These are phyloP conservation scores for Dictyostelium citrinum DNA, from an alignment of 78 protist species.

Conservation along the genomic window DNA sequence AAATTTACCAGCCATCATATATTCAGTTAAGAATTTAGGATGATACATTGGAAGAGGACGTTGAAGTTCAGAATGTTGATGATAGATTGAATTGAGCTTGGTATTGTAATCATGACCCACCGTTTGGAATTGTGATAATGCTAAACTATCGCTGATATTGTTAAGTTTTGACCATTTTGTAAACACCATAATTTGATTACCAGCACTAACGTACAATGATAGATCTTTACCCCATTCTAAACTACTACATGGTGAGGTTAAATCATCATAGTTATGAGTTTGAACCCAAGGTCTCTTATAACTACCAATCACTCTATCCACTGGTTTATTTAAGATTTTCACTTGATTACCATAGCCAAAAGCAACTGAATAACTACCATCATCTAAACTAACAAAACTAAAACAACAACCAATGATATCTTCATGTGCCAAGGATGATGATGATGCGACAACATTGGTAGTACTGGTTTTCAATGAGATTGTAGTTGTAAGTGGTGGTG, in stretches of 20 bases:
- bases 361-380: conserved; percentile 11
- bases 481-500: neutral
- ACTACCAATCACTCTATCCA: conserved; percentile 38
- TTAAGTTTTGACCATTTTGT: conserved; percentile 59
- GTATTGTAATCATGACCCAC: neutral
- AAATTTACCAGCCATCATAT: conserved; percentile 76
- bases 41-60: conserved; percentile 65
- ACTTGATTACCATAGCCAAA: conserved; percentile 9
- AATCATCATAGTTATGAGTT: conserved; percentile 30
- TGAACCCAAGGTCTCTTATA: conserved; percentile 56
- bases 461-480: neutral
- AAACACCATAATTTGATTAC: conserved; percentile 63
- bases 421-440: neutral
- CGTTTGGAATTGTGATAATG: neutral
- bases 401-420: neutral
- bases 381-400: conserved; percentile 4
- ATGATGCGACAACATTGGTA: no score
- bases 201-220: conserved; percentile 31
- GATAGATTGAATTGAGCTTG: conserved; percentile 2
- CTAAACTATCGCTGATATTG: neutral
- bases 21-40: conserved; percentile 57
- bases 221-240: conserved; percentile 56
- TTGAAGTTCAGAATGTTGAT: conserved; percentile 31
- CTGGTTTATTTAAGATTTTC: conserved; percentile 8
- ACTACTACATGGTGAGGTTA: neutral